Conservation (phyloP, 768 basidiomycete species). For the Boletus rubropictus region DNA sequence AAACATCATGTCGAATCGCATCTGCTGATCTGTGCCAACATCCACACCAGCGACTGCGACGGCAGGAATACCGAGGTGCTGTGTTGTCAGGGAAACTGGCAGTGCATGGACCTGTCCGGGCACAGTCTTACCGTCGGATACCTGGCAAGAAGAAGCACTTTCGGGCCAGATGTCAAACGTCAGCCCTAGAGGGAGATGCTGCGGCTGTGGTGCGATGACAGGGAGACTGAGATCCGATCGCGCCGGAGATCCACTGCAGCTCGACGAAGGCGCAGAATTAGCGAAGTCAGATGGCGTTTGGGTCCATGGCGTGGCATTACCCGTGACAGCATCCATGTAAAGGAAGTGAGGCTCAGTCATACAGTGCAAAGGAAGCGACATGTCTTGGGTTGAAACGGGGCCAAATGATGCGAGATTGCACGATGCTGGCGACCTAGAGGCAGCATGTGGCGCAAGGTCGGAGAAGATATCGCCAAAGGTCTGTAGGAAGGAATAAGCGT, state of each 20-base stretch:
- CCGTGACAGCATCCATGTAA: not conserved
- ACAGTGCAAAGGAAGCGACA: slow-evolving; percentile 10
- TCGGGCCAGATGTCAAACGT: slow-evolving; percentile 23
- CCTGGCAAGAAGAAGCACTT: not conserved
- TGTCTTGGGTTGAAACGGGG: slow-evolving; percentile 17
- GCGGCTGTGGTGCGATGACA: slow-evolving; percentile 26
- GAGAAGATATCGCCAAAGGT: slow-evolving; percentile 23
- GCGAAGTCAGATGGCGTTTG: slow-evolving; percentile 12
- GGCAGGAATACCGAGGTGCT: not conserved
- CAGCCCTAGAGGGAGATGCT: slow-evolving; percentile 3
- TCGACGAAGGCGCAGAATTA: slow-evolving; percentile 35
- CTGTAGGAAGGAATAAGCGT: slow-evolving; percentile 4
- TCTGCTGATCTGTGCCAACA: not conserved
- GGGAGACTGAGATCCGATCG: slow-evolving; percentile 28
- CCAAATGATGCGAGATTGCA: slow-evolving; percentile 26
- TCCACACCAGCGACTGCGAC: slow-evolving; percentile 11
- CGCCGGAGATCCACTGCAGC: slow-evolving; percentile 40
- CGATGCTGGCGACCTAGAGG: slow-evolving; percentile 6
- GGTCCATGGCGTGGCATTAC: slow-evolving; percentile 6
- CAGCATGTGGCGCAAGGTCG: slow-evolving; percentile 19
- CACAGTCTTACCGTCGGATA: not conserved
- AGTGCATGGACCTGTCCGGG: not conserved
- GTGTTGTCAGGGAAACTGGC: not conserved
- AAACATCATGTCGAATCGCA: slow-evolving; percentile 17
- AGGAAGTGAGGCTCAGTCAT: slow-evolving; percentile 5